Conservation (phyloP, 495 filamentous ascomycete genomes). For the Pseudomonodictys pantanalensis region DNA sequence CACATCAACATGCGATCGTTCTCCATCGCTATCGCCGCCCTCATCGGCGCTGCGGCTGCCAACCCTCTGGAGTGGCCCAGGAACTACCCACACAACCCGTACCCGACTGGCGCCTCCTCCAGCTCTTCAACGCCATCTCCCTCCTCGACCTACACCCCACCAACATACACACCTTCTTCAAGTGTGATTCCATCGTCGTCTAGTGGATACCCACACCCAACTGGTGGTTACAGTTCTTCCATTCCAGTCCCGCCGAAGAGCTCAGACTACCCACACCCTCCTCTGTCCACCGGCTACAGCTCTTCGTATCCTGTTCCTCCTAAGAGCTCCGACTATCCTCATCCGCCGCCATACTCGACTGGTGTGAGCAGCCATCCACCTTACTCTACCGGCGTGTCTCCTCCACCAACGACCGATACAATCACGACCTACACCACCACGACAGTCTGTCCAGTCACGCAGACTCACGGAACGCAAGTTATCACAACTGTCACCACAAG, state of each 20-base stretch:
- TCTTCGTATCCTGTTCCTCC: too few relatives aligned
- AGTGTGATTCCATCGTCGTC: not conserved
- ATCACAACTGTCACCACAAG: constrained; percentile 29
- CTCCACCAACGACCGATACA: constrained; percentile 27
- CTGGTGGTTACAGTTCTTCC: not conserved
- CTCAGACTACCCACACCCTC: not conserved
- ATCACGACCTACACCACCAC: constrained; percentile 37
- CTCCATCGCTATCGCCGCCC: constrained; percentile 23
- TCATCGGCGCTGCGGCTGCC: constrained; percentile 27
- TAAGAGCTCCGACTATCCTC: not conserved
- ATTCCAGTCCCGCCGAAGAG: not conserved
- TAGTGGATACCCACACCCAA: not conserved
- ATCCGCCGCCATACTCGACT: not conserved
- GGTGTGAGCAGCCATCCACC: constrained; percentile 1
- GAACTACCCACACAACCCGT: constrained; percentile 11
- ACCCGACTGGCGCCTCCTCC: constrained; percentile 8
- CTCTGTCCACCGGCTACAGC: not conserved
- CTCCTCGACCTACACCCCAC: too few relatives aligned
- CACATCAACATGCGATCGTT: constrained; percentile 25
- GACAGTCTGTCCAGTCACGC: constrained; percentile 35
- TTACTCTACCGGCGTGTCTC: too few relatives aligned
- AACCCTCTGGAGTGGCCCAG: constrained; percentile 22
- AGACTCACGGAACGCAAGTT: constrained; percentile 25
- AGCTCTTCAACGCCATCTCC: not conserved
- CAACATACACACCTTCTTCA: too few relatives aligned